phyloP scores from a whole-genome alignment of 306 rosid genomes.

The Citrullus mucosospermus region DNA sequence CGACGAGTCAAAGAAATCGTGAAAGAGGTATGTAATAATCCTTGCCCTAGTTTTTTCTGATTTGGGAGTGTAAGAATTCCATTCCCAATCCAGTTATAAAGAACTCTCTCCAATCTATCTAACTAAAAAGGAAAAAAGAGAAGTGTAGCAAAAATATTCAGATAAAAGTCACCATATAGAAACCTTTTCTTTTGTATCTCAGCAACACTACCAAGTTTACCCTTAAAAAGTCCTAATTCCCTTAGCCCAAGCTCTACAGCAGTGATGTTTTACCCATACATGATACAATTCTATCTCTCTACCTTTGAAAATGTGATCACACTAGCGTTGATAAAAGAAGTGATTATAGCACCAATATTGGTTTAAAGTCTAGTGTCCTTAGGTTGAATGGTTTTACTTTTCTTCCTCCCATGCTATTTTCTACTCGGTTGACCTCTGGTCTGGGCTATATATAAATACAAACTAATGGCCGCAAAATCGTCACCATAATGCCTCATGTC shows the following conservation, averaged over 20 bases:
- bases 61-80: background rate
- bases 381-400: background rate
- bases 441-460: background rate
- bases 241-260: background rate
- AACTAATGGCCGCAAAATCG: background rate
- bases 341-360: background rate
- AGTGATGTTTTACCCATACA: no score
- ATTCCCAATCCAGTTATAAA: background rate
- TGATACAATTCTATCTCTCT: no score
- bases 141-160: background rate
- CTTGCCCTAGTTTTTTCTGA: constrained; percentile 6
- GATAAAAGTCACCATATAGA: background rate
- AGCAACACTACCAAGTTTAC: background rate
- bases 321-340: no score
- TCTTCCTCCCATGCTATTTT: background rate
- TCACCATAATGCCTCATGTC: background rate
- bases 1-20: constrained; percentile 86
- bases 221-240: background rate
- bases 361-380: background rate
- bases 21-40: constrained; percentile 53
- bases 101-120: background rate
- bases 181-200: background rate
- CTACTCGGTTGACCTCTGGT: background rate
- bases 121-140: background rate
- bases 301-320: no score